These are phyloP conservation scores for Prinsepia uniflora DNA, from an alignment of 306 rosid species.

Conservation along the genomic window DNA sequence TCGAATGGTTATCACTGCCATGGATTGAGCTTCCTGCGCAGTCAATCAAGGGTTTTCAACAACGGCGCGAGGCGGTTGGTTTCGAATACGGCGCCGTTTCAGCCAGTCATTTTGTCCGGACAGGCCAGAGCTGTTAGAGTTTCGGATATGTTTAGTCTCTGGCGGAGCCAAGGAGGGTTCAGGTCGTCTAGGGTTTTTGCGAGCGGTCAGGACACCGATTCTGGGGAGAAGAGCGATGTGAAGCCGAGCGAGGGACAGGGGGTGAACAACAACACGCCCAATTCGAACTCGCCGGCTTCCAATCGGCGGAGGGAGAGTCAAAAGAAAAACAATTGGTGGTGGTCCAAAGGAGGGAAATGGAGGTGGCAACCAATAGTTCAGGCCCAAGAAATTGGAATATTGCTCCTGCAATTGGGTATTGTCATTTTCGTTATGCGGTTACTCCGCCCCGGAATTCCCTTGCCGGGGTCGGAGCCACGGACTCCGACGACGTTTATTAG, in stretches of 20 bases:
- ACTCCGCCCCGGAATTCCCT: conserved; percentile 74
- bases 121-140: conserved; percentile 22
- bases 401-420: conserved; percentile 76
- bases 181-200: conserved; percentile 40
- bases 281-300: conserved; percentile 44
- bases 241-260: conserved; percentile 55
- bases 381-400: conserved; percentile 76
- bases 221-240: conserved; percentile 69
- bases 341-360: conserved; percentile 74
- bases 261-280: conserved; percentile 48
- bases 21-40: conserved; percentile 38
- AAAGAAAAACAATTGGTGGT: conserved; percentile 72
- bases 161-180: conserved; percentile 36
- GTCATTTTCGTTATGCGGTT: conserved; percentile 73
- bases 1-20: conserved; percentile 38
- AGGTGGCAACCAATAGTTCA: conserved; percentile 86
- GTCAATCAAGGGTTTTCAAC: conserved; percentile 39
- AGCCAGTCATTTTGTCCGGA: conserved; percentile 28
- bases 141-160: conserved; percentile 45
- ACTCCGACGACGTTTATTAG: conserved; percentile 62
- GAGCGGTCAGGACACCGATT: conserved; percentile 65
- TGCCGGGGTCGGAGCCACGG: conserved; percentile 85
- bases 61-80: conserved; percentile 34
- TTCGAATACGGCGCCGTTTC: conserved; percentile 36
- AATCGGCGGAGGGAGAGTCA: conserved; percentile 68